A percentile compares a stretch with the other conserved stretches of the same genome.
Conservation (phyloP, 2,329 filamentous ascomycete species). For the Nemania bipapillata region DNA sequence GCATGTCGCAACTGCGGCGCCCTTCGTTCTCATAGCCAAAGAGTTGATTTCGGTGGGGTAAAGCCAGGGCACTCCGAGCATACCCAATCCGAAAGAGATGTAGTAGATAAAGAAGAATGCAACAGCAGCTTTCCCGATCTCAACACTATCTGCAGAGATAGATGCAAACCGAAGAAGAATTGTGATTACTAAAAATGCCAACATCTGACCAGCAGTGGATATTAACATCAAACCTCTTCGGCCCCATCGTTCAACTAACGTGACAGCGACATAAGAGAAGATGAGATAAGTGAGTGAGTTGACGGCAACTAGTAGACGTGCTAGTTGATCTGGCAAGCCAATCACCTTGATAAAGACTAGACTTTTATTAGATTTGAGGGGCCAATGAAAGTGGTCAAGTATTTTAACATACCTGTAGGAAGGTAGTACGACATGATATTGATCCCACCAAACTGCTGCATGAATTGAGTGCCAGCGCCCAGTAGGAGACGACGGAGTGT, state of each 20-base stretch:
- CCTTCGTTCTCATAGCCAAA: conserved; percentile 63
- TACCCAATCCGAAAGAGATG: conserved; percentile 64
- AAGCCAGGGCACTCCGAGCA: conserved; percentile 68
- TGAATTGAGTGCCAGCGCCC: background rate
- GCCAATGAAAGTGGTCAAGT: conserved; percentile 58
- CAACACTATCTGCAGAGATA: conserved; percentile 42
- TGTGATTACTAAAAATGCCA: too few species aligned
- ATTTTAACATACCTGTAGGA: conserved; percentile 45
- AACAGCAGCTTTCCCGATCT: conserved; percentile 47
- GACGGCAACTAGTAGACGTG: conserved; percentile 67
- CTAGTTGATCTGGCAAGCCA: conserved; percentile 63
- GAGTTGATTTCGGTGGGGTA: conserved; percentile 68
- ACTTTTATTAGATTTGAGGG: too few species aligned
- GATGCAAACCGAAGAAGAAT: conserved; percentile 61
- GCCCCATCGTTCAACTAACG: conserved; percentile 73
- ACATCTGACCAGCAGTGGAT: conserved; percentile 75
- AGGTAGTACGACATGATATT: background rate
- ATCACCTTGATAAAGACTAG: conserved; percentile 63
- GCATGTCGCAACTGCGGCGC: conserved; percentile 63
- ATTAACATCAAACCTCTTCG: conserved; percentile 78
- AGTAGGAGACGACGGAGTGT: background rate
- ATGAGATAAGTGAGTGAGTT: conserved; percentile 63
- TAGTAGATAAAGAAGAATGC: conserved; percentile 64
- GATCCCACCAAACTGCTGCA: background rate
- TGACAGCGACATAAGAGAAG: conserved; percentile 68